Evolutionary conservation across 225 moss, liverwort and hornwort species (phyloP).

Genomic region (Sphagnum contortum): DNA sequence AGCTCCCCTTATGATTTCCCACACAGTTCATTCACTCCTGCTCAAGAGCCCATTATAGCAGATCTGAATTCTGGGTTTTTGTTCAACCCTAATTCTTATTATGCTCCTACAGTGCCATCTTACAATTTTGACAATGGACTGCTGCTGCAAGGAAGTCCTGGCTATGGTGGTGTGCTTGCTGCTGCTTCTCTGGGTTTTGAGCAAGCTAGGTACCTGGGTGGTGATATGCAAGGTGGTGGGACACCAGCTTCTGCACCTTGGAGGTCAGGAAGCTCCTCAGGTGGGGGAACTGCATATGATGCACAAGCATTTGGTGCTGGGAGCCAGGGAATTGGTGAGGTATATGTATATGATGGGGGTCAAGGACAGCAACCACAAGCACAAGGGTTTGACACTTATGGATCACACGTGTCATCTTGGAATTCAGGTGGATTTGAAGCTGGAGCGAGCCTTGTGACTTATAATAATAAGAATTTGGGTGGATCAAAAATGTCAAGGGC

Average conservation of each 20-base stretch:
- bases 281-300: conserved; percentile 22
- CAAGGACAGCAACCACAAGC: conserved; percentile 44
- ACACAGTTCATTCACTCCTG: not conserved
- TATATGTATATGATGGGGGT: conserved; percentile 83
- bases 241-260: conserved; percentile 20
- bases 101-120: conserved; percentile 42
- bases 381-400: conserved; percentile 38
- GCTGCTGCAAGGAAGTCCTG: conserved; percentile 14
- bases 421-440: conserved; percentile 12
- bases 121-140: conserved; percentile 27
- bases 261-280: conserved; percentile 9
- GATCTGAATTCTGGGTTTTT: conserved; percentile 7
- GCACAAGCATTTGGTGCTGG: conserved; percentile 25
- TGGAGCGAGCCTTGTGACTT: conserved; percentile 23
- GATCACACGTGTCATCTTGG: conserved; percentile 55
- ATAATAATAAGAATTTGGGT: conserved; percentile 16
- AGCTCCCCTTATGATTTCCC: no score
- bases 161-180: not conserved
- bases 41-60: conserved; percentile 11
- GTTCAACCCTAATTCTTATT: conserved; percentile 34
- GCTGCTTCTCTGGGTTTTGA: not conserved
- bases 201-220: not conserved
- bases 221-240: conserved; percentile 5
- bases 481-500: conserved; percentile 52
- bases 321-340: conserved; percentile 42